A percentile compares a stretch with the other conserved stretches of the same genome.
phyloP scores from a whole-genome alignment of 2,329 filamentous ascomycete species.

The Cercospora sojina region DNA sequence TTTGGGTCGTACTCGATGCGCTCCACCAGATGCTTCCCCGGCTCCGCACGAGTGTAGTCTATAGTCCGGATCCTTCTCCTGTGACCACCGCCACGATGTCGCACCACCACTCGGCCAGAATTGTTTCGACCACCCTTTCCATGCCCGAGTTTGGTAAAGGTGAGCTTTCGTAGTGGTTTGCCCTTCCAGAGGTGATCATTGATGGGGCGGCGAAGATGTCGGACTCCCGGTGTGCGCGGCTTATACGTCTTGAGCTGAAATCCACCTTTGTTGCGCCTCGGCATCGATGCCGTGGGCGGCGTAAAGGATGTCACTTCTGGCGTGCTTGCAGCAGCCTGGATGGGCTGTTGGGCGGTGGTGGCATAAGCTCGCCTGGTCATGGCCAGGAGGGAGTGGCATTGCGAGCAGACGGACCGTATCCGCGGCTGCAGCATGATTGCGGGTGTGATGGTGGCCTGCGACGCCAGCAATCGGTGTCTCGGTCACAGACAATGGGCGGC shows the following conservation, averaged over 20 bases:
- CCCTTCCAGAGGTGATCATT: constrained; percentile 98
- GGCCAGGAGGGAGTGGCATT: constrained; percentile 50
- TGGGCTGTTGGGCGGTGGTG: constrained; percentile 42
- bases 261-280: constrained; percentile 40
- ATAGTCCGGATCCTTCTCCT: constrained; percentile 90
- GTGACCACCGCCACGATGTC: constrained; percentile 87
- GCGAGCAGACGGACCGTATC: constrained; percentile 54
- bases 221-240: constrained; percentile 85
- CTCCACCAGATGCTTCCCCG: constrained; percentile 84
- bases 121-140: constrained; percentile 90
- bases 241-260: constrained; percentile 77
- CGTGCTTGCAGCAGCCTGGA: constrained; percentile 30
- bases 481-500: not conserved
- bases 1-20: constrained; percentile 96
- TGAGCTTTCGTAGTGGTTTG: constrained; percentile 75
- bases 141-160: constrained; percentile 88
- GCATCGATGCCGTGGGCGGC: constrained; percentile 36
- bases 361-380: constrained; percentile 54
- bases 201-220: constrained; percentile 86
- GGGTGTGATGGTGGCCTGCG: not conserved
- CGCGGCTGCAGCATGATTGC: constrained; percentile 64
- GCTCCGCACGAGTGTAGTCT: constrained; percentile 76
- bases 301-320: constrained; percentile 34
- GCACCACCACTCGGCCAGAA: constrained; percentile 78
- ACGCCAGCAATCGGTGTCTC: not conserved